Base-by-base conservation (phyloP, 2,329 filamentous ascomycete genomes). In the Cytospora mali region DNA sequence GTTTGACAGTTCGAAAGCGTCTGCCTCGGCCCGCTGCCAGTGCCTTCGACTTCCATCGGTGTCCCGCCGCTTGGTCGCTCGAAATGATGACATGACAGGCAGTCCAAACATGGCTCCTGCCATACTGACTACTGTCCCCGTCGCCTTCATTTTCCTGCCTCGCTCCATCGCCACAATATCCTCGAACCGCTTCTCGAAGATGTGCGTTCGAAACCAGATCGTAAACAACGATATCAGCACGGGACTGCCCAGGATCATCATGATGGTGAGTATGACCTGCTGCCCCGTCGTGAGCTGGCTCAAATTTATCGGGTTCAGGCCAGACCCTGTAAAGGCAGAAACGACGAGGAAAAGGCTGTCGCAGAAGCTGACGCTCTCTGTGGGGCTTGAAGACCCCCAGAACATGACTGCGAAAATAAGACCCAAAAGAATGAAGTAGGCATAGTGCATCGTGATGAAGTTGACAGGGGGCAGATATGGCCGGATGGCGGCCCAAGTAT, bases 271-370 rank as follows among this genome's bases (percentile, higher is more conserved):
- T 14, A 89, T 73, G 23, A 82, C 74, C 69, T 91, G 88, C 70
- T 91, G 88, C 69, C 86, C 88, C 3, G 83, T 86, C 42, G 86
- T 89, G 70, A 91, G 60, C 39, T 53, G 23, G 52, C 82, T 86
- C 14, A 90, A 72, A 69, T 88, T 85, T 67, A 87, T 83, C 10
- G 87, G 89, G 68, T 75, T 88, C 33, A 89, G 75, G 2, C 88
- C 88, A 10, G 88, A 83, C 64, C 86, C 79, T 1, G 87, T 89
- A 81, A 90, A 89, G 50, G 88, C 87, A 64, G 83, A 87, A 49
- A 86, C 79, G 57, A 83, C 82, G 29, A 90, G 73, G 69, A 90
- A 91, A 7, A 91, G 74, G 18, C 84, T 80, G 72, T 91, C 87
- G 23, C 80, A 80, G 74, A 88, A 91, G 49, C 76, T 75, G 63